These are phyloP conservation scores for Thozetella sp. DNA, from an alignment of 495 filamentous ascomycete genomes.

Conservation along the genomic window DNA sequence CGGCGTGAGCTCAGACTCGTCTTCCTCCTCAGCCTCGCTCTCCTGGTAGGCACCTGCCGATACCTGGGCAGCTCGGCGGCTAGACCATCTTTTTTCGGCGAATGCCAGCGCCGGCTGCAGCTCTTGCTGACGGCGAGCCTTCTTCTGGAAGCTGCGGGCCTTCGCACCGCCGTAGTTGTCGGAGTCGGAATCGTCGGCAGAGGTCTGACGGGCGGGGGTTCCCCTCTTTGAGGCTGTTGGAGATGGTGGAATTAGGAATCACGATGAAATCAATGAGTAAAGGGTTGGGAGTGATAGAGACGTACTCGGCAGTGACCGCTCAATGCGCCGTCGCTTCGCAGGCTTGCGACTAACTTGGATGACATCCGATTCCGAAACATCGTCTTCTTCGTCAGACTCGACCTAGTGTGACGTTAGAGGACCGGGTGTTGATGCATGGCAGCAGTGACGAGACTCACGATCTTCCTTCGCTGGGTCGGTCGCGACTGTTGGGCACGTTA, in stretches of 20 bases:
- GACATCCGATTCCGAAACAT: constrained; percentile 71
- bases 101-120: constrained; percentile 59
- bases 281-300: constrained; percentile 7
- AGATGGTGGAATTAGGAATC: constrained; percentile 21
- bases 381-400: constrained; percentile 74
- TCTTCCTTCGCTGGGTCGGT: constrained; percentile 47
- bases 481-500: constrained; percentile 47
- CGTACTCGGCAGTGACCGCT: constrained; percentile 50
- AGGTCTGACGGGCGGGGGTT: constrained; percentile 60
- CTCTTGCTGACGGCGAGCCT: constrained; percentile 67
- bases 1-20: constrained; percentile 57
- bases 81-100: constrained; percentile 87
- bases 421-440: background rate
- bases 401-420: constrained; percentile 48
- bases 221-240: constrained; percentile 65
- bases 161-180: constrained; percentile 78
- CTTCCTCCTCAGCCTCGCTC: constrained; percentile 76
- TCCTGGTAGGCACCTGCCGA: constrained; percentile 89
- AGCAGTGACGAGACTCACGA: constrained; percentile 40
- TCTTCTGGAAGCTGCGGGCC: constrained; percentile 67
- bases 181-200: constrained; percentile 64
- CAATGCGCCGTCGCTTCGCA: constrained; percentile 50
- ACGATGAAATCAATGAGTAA: background rate
- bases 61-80: constrained; percentile 80
- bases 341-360: constrained; percentile 48